A percentile compares a stretch with the other conserved stretches of the same genome.
phyloP scores from a whole-genome alignment of 2,329 filamentous ascomycete species.

The Fusarium scirpi region DNA sequence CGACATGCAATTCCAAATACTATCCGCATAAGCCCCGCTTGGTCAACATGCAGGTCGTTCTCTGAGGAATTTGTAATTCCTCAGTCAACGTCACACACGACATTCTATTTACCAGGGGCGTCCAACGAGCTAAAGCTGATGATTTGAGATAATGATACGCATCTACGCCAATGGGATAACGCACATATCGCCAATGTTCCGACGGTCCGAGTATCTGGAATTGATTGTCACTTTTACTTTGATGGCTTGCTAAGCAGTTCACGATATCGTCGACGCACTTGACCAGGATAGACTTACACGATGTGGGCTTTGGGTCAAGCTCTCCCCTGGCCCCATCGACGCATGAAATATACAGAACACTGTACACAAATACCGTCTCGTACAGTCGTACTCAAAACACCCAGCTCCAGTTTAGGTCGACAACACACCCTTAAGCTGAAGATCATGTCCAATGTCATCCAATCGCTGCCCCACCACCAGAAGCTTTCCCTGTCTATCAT shows the following conservation, averaged over 20 bases:
- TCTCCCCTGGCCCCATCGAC: background rate
- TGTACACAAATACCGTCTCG: slow-evolving; percentile 25
- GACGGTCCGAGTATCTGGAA: slow-evolving; percentile 21
- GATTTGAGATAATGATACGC: slow-evolving; percentile 18
- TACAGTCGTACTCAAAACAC: slow-evolving; percentile 15
- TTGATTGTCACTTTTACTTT: background rate
- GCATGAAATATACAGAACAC: slow-evolving; percentile 5
- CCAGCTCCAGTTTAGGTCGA: slow-evolving; percentile 21
- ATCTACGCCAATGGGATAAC: slow-evolving; percentile 5
- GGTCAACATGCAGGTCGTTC: slow-evolving; percentile 20
- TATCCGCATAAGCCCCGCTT: slow-evolving; percentile 30
- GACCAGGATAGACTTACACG: background rate
- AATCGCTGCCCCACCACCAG: slow-evolving; percentile 46
- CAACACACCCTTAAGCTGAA: slow-evolving; percentile 19
- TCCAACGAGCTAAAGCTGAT: slow-evolving; percentile 43
- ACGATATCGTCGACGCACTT: background rate
- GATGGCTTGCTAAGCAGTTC: slow-evolving; percentile 7
- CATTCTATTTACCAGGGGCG: slow-evolving; percentile 16
- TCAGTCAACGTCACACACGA: slow-evolving; percentile 38
- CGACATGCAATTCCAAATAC: slow-evolving; percentile 35
- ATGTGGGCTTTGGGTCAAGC: background rate
- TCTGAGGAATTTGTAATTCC: slow-evolving; percentile 35
- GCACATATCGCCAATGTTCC: slow-evolving; percentile 6
- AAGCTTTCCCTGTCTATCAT: slow-evolving; percentile 30
- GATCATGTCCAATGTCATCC: slow-evolving; percentile 48